These are phyloP conservation scores for Citrus medica DNA, from an alignment of 345 rosid genomes.

Conservation along the genomic window DNA sequence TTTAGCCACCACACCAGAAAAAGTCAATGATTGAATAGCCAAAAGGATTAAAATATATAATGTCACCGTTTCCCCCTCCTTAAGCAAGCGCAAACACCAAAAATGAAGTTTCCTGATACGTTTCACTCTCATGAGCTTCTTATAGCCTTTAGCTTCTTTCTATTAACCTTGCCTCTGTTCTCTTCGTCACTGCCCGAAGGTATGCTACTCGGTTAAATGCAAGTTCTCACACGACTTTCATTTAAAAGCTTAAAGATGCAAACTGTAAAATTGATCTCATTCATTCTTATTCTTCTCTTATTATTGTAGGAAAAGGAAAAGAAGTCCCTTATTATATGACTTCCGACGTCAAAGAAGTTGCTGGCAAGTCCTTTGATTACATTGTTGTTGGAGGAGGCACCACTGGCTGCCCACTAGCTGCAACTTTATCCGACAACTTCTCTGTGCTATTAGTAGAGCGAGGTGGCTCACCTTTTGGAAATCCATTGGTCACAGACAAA, in stretches of 20 bases:
- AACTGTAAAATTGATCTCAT: not conserved
- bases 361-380: constrained; percentile 73
- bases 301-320: constrained; percentile 34
- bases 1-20: constrained; percentile 9
- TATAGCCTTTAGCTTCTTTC: constrained; percentile 12
- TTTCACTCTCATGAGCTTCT: constrained; percentile 14
- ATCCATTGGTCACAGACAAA: constrained; percentile 45
- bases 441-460: constrained; percentile 65
- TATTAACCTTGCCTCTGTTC: constrained; percentile 4
- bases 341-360: constrained; percentile 45
- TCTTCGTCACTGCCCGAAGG: constrained; percentile 29
- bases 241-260: not conserved
- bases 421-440: constrained; percentile 59
- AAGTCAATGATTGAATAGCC: constrained; percentile 19
- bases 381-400: constrained; percentile 74
- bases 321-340: constrained; percentile 54
- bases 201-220: constrained; percentile 10
- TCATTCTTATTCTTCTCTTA: not conserved
- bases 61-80: not conserved
- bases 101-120: not conserved
- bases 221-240: not conserved
- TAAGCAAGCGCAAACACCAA: not conserved
- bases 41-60: constrained; percentile 2
- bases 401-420: constrained; percentile 66
- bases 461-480: constrained; percentile 65